Percentiles rank a stretch among this genome's conserved stretches.
These are phyloP conservation scores for Mycena olivaceomarginata DNA, from an alignment of 768 basidiomycete species.

Conservation along the genomic window DNA sequence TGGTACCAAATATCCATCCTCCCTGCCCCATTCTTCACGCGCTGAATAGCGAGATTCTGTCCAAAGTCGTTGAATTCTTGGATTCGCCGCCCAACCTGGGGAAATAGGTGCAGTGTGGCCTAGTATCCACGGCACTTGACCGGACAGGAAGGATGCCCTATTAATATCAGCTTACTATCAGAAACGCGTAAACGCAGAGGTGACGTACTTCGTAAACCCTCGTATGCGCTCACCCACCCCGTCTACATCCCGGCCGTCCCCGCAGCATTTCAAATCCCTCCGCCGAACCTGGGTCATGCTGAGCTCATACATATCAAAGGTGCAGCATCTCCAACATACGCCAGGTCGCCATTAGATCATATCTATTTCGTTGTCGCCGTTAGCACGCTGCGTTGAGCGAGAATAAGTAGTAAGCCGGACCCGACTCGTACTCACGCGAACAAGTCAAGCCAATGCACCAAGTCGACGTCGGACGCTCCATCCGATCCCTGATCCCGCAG, in stretches of 20 bases:
- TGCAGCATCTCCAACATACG: too few relatives aligned
- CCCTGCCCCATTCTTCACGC: slow-evolving; percentile 47
- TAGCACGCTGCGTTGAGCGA: too few relatives aligned
- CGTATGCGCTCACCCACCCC: slow-evolving; percentile 66
- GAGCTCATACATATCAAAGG: too few relatives aligned
- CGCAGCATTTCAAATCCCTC: slow-evolving; percentile 54
- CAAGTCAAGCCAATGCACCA: slow-evolving; percentile 51
- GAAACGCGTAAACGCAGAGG: too few relatives aligned
- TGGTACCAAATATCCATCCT: slow-evolving; percentile 65
- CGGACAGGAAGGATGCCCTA: slow-evolving; percentile 59
- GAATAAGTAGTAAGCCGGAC: too few relatives aligned
- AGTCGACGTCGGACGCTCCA: slow-evolving; percentile 47
- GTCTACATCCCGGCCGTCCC: slow-evolving; percentile 64
- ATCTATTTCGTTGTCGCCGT: too few relatives aligned
- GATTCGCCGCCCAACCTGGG: slow-evolving; percentile 13
- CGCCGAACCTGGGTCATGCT: slow-evolving; percentile 42
- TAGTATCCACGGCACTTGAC: slow-evolving; percentile 51
- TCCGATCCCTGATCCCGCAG: slow-evolving; percentile 50
- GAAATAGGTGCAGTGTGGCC: slow-evolving; percentile 24
- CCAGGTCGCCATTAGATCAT: too few relatives aligned
- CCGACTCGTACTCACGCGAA: too few relatives aligned
- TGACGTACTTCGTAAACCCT: slow-evolving; percentile 62
- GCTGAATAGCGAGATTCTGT: slow-evolving; percentile 8
- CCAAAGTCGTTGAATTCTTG: slow-evolving; percentile 31
- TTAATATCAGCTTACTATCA: neutral